Evolutionary conservation across 805 yeast species (phyloP).

Genomic region (Pachysolen tannophilus): DNA sequence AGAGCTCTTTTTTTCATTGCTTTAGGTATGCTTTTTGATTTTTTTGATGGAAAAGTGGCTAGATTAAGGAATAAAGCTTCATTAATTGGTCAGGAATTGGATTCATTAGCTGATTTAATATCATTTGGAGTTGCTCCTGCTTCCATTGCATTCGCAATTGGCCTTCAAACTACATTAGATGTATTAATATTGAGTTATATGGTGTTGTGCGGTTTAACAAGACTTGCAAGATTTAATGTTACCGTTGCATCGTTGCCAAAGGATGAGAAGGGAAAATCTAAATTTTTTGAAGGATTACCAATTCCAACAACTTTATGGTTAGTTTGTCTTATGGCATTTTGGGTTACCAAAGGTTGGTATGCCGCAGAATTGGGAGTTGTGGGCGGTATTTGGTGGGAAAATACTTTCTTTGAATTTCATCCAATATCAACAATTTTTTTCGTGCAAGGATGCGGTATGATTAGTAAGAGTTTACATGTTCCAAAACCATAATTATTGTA

Average conservation of each 20-base stretch:
- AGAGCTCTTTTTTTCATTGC: conserved; percentile 83
- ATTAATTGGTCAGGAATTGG: conserved; percentile 95
- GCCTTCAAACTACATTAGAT: conserved; percentile 79
- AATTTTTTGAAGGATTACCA: conserved; percentile 94
- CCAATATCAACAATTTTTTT: conserved; percentile 56
- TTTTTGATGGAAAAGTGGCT: conserved; percentile 96
- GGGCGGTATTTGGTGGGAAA: conserved; percentile 51
- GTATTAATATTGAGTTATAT: conserved; percentile 69
- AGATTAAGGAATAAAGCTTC: conserved; percentile 87
- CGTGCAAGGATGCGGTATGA: conserved; percentile 83
- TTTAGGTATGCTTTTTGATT: conserved; percentile 92
- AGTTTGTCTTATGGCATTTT: conserved; percentile 64
- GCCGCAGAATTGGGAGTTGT: conserved; percentile 42
- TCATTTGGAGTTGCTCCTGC: conserved; percentile 97
- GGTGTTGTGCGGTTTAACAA: conserved; percentile 87
- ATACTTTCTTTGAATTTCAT: conserved; percentile 65
- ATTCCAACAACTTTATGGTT: conserved; percentile 81
- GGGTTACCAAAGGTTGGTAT: conserved; percentile 42
- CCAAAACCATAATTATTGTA: conserved; percentile 79
- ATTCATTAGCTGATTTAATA: conserved; percentile 89
- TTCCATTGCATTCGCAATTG: conserved; percentile 82
- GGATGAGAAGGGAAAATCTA: conserved; percentile 78
- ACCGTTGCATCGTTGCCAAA: conserved; percentile 91
- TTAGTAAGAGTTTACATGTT: conserved; percentile 81
- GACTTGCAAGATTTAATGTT: conserved; percentile 93